These are phyloP conservation scores for Camelina laxa DNA, from an alignment of 345 rosid genomes.

Conservation along the genomic window DNA sequence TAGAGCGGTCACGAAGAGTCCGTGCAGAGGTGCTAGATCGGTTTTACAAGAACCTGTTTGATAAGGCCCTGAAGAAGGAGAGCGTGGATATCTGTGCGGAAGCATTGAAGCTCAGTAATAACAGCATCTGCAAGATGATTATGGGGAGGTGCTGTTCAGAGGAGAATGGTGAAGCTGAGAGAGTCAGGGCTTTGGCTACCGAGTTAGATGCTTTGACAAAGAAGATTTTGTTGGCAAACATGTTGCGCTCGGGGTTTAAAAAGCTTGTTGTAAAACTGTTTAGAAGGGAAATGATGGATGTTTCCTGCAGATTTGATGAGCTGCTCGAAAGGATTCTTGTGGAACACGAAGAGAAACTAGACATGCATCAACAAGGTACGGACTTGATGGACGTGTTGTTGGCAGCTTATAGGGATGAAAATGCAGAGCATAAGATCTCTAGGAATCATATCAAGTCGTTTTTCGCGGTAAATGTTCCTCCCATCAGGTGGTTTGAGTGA, in stretches of 20 bases:
- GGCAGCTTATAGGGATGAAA: conserved; percentile 58
- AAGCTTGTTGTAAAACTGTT: conserved; percentile 44
- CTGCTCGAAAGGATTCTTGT: conserved; percentile 63
- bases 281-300: conserved; percentile 54
- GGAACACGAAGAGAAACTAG: conserved; percentile 52
- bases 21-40: conserved; percentile 13
- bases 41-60: not conserved
- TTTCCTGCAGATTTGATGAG: conserved; percentile 48
- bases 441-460: conserved; percentile 68
- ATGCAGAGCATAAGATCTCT: conserved; percentile 56
- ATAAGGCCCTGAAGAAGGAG: conserved; percentile 26
- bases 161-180: conserved; percentile 3
- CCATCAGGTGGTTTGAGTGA: not conserved
- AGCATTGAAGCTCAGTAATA: not conserved
- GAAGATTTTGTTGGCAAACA: conserved; percentile 4
- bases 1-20: not conserved
- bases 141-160: conserved; percentile 34
- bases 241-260: conserved; percentile 14
- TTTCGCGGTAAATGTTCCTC: conserved; percentile 52
- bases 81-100: conserved; percentile 12
- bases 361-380: not conserved
- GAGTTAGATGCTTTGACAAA: not conserved
- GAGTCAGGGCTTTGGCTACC: not conserved
- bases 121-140: conserved; percentile 20
- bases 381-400: conserved; percentile 61